phyloP scores from a whole-genome alignment of 1,284 basidiomycete genomes.

The Papiliotrema fonsecae region DNA sequence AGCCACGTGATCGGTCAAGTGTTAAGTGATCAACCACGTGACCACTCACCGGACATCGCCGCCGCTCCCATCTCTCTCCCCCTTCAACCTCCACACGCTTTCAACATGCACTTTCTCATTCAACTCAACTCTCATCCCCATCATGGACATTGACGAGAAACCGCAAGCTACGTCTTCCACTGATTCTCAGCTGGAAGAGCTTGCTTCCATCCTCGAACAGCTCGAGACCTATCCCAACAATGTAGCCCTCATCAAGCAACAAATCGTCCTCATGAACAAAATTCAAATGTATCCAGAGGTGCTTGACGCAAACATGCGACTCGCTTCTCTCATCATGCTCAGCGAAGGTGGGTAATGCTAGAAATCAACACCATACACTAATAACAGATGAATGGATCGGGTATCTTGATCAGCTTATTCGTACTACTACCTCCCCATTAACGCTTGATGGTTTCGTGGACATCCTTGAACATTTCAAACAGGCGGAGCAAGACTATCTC shows the following conservation, averaged over 20 bases:
- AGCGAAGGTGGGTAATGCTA: conserved; percentile 26
- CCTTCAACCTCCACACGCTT: too few relatives aligned
- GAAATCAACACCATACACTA: not conserved
- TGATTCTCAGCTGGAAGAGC: too few relatives aligned
- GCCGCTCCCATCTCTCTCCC: too few relatives aligned
- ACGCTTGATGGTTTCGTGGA: conserved; percentile 54
- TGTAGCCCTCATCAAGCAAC: conserved; percentile 25
- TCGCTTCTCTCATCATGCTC: conserved; percentile 30
- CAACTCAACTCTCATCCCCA: not conserved
- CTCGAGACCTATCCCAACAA: conserved; percentile 27
- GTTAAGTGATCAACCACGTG: too few relatives aligned
- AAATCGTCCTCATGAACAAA: conserved; percentile 28
- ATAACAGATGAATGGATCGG: conserved; percentile 28
- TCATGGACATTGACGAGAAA: not conserved
- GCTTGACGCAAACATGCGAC: conserved; percentile 9
- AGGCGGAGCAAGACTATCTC: conserved; percentile 72
- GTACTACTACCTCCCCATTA: conserved; percentile 8
- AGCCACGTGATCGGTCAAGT: too few relatives aligned
- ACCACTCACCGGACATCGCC: too few relatives aligned
- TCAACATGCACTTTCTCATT: not conserved
- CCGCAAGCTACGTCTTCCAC: too few relatives aligned
- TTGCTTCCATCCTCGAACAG: conserved; percentile 19
- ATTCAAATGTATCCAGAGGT: conserved; percentile 24
- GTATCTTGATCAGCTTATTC: conserved; percentile 26
- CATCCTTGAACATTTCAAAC: conserved; percentile 60